Evolutionary conservation across 768 basidiomycete genomes (phyloP), one percentile per base, ranked within the genome.

Genomic region (Stropharia rugosoannulata): DNA sequence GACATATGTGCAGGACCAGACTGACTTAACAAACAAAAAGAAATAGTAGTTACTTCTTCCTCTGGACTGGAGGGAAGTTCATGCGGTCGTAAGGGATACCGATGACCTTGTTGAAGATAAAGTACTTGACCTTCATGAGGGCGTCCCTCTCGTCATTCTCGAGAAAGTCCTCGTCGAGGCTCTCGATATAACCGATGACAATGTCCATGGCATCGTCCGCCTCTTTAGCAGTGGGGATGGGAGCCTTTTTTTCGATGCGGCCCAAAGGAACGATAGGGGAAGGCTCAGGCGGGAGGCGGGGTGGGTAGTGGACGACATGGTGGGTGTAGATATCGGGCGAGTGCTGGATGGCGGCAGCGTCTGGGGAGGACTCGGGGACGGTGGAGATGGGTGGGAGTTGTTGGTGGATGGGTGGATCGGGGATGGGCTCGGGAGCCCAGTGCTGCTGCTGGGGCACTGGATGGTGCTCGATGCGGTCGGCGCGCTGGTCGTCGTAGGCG

Each of bases 131-230:
- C 45, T 75, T 71, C 16, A 67, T 59, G 41, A 86, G 79, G 25
- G 65, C 65, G 48, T 66, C 66, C 43, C 75, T 76, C 61, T 79
- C 79, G 5, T 69, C 51, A 2, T 51, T 37, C 19, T 66, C 62
- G 48, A 76, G 54, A 19, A 77, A 58, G 11, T 61, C 65, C 41
- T 59, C 63, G 13, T 57, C 53, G 5, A 22, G 25, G 32, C 64
- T 64, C 64, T 85, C 80, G 58, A 86, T 65, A 57, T 78, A 87
- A 11, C 69, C 42, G 58, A 86, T 74, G 54, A 87, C 71, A 59
- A 72, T 80, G 64, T 81, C 76, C 50, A 86, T 49, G 27, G 56
- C 56, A 11, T 52, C 51, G 27, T 57, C 51, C 29, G 56, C 56
- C 27, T 55, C 48, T 25, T 53, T 32, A 54, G 55, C 18, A 53